A percentile compares a stretch with the other conserved stretches of the same genome.
phyloP scores from a whole-genome alignment of 2,329 filamentous ascomycete species.

The Xylaria sp. region DNA sequence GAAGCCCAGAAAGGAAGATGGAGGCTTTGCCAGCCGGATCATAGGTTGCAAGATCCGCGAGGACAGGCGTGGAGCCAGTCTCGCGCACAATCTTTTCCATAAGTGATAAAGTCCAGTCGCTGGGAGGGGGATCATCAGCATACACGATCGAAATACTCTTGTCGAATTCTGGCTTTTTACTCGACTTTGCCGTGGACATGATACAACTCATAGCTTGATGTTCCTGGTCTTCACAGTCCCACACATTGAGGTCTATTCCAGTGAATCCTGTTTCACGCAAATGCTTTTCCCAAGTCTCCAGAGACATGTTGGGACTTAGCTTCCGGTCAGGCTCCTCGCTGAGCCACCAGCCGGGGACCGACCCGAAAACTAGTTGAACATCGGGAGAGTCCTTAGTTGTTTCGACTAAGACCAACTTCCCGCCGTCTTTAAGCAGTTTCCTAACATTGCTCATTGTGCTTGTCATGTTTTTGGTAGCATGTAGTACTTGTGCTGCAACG shows the following conservation, averaged over 20 bases:
- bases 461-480: conserved; percentile 39
- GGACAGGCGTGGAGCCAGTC: conserved; percentile 1
- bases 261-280: conserved; percentile 26
- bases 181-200: conserved; percentile 23
- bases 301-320: conserved; percentile 12
- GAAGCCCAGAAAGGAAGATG: conserved; percentile 26
- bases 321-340: conserved; percentile 29
- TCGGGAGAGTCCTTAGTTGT: conserved; percentile 29
- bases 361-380: conserved; percentile 33
- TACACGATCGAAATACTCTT: conserved; percentile 17
- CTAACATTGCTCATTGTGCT: conserved; percentile 39
- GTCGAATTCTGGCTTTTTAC: neutral
- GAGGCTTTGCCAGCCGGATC: conserved; percentile 12
- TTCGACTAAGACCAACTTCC: conserved; percentile 40
- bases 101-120: conserved; percentile 11
- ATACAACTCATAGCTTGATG: conserved; percentile 26
- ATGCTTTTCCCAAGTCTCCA: conserved; percentile 22
- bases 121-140: conserved; percentile 7
- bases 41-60: conserved; percentile 10
- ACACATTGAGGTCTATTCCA: conserved; percentile 29
- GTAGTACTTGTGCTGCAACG: conserved; percentile 42
- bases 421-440: conserved; percentile 42
- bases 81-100: conserved; percentile 21
- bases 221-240: conserved; percentile 23
- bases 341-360: conserved; percentile 38